These are phyloP conservation scores for Osmanthus fragrans DNA, from an alignment of 257 asterid species.

Conservation along the genomic window DNA sequence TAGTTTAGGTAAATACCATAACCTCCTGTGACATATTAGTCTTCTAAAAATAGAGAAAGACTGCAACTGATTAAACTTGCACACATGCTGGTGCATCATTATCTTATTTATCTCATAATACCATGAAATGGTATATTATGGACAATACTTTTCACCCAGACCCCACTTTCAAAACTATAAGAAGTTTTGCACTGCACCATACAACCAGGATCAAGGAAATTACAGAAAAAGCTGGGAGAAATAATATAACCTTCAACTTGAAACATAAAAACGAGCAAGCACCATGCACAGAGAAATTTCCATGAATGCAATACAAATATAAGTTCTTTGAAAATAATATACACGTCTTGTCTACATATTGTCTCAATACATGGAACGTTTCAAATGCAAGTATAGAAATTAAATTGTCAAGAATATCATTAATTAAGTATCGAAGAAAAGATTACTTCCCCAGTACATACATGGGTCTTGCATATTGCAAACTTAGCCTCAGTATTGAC, in stretches of 20 bases:
- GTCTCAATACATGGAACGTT: not conserved
- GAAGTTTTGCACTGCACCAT: not conserved
- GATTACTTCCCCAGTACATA: not conserved
- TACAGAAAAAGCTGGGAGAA: not conserved
- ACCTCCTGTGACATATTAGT: slow-evolving; percentile 17
- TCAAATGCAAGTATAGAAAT: not conserved
- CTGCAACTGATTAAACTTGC: not conserved
- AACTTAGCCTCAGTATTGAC: not conserved
- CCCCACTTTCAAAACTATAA: not conserved
- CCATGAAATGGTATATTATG: slow-evolving; percentile 2
- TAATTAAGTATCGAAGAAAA: not conserved
- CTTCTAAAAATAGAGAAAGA: slow-evolving; percentile 7
- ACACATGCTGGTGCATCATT: slow-evolving; percentile 3
- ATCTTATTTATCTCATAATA: not conserved
- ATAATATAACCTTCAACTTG: not conserved
- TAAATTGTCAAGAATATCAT: not conserved
- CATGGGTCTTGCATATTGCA: not conserved
- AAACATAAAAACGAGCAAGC: not conserved
- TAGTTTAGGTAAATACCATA: slow-evolving; percentile 21
- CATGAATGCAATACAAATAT: not conserved
- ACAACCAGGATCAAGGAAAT: not conserved
- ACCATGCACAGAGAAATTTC: not conserved
- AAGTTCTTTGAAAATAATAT: not conserved
- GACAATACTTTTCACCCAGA: not conserved
- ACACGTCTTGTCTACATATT: not conserved